Evolutionary conservation across 2,329 filamentous ascomycete species (phyloP), one percentile per base, ranked within the genome.

Genomic region (Didymosphaeria variabile): DNA sequence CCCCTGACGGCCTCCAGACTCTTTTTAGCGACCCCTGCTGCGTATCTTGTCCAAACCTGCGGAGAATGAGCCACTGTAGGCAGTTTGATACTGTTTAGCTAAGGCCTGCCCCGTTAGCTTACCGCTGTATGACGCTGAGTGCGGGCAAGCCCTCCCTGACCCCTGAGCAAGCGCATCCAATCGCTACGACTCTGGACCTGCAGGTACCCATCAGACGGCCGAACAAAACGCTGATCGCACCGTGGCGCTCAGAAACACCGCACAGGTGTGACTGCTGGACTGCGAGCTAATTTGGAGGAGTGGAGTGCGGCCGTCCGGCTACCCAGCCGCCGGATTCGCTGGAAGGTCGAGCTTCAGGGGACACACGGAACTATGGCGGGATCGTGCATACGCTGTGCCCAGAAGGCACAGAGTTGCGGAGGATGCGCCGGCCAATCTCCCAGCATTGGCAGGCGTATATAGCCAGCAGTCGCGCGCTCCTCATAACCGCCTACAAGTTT

Each of bases 401-500:
- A 50, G 17, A 47, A 55, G 29, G 38, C 31, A 34, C 10, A 36
- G 53, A 26, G 7, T 38, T 61, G 55, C 55, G 59, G 55, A 58
- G 55, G 40, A 55, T 52, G 36, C 51, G 51, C 51, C 59, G 49
- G 31, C 50, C 52, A 59, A 56, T 56, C 51, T 62, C 53, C 40
- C 55, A 46, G 55, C 34, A 31, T 36, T 36, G 23, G 59, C 54
- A 50, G 40, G 38, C 44, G 42, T 62, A 62, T 59, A 62, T 56
- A 47, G 44, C 38, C 23, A 49, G n/a, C 45, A 50, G 45, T 44
- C 40, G 21, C 29, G 62, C 69, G 65, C 68, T 61, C 57, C 52
- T 62, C 54, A 62, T 55, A 53, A 60, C 51, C 51, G 58, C 55
- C 47, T 58, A 65, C 70, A 74, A 72, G 72, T 74, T 70, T 75